Evolutionary conservation across 441 rosid genomes (phyloP).

Genomic region (Populus trichocarpa): DNA sequence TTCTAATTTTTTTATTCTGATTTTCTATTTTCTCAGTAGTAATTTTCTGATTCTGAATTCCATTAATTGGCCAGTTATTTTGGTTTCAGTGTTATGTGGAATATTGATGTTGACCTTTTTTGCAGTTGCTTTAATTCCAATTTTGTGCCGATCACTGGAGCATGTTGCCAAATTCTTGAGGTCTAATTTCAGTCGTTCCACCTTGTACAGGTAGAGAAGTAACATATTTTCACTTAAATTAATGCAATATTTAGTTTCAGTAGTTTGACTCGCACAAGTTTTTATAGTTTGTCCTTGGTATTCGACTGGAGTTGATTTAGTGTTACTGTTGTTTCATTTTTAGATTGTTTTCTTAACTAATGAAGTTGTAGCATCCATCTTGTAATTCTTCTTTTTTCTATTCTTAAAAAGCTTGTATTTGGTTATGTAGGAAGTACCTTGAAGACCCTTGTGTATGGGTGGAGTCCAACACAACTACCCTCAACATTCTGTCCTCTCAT

Average conservation of each 20-base stretch:
- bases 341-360: not conserved
- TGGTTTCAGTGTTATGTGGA: not conserved
- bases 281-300: not conserved
- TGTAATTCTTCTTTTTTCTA: not conserved
- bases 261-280: not conserved
- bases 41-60: not conserved
- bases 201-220: constrained; percentile 57
- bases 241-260: not conserved
- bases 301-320: not conserved
- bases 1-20: not conserved
- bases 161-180: constrained; percentile 83
- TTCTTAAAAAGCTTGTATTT: constrained; percentile 9
- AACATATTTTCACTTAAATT: constrained; percentile 2
- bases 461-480: constrained; percentile 82
- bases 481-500: constrained; percentile 81
- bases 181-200: constrained; percentile 72
- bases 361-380: not conserved
- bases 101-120: constrained; percentile 15
- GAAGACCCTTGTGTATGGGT: constrained; percentile 97
- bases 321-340: not conserved
- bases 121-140: constrained; percentile 91
- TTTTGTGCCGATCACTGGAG: constrained; percentile 76
- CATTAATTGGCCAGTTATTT: not conserved
- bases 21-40: not conserved
- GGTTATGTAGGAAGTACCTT: constrained; percentile 68